Percentiles rank a stretch among this genome's conserved stretches.
Evolutionary conservation across 495 filamentous ascomycete genomes (phyloP).

Genomic region (Hyaloscypha bicolor): DNA sequence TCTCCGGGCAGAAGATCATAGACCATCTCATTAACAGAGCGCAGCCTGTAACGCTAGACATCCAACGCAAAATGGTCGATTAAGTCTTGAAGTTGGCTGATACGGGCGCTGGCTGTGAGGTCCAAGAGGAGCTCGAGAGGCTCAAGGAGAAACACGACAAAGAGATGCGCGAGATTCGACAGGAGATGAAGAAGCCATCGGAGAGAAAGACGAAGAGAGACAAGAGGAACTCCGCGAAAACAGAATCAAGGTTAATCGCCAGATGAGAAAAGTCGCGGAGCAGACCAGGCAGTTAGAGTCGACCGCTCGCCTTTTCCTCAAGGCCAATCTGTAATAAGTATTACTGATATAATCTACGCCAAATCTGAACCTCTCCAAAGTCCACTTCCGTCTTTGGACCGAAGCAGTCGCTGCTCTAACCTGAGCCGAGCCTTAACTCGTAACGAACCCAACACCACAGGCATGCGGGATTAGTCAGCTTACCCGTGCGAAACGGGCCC

Average conservation of each 20-base stretch:
- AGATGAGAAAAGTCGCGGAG: constrained; percentile 1
- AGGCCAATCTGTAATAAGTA: too few species aligned
- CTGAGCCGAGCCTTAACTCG: too few species aligned
- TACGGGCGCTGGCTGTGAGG: constrained; percentile 34
- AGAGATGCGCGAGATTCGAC: constrained; percentile 13
- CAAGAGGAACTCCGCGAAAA: constrained; percentile 25
- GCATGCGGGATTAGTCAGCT: too few species aligned
- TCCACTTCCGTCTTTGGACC: too few species aligned
- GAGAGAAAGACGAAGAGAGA: constrained; percentile 14
- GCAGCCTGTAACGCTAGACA: constrained; percentile 32
- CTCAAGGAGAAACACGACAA: constrained; percentile 7
- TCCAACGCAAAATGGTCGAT: constrained; percentile 43
- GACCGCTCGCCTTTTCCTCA: too few species aligned
- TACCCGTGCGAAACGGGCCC: too few species aligned
- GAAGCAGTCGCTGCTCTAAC: too few species aligned
- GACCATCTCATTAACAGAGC: constrained; percentile 21
- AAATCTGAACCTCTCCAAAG: too few species aligned
- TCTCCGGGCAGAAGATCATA: constrained; percentile 11
- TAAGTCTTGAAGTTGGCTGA: constrained; percentile 32
- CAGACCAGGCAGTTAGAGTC: too few species aligned
- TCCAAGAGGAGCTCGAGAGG: constrained; percentile 12
- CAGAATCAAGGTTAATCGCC: constrained; percentile 8
- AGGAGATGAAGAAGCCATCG: constrained; percentile 17
- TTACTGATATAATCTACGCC: too few species aligned
- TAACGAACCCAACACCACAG: too few species aligned